Conservation (phyloP, 805 yeast species). For the Kurtzmaniella fragi region DNA sequence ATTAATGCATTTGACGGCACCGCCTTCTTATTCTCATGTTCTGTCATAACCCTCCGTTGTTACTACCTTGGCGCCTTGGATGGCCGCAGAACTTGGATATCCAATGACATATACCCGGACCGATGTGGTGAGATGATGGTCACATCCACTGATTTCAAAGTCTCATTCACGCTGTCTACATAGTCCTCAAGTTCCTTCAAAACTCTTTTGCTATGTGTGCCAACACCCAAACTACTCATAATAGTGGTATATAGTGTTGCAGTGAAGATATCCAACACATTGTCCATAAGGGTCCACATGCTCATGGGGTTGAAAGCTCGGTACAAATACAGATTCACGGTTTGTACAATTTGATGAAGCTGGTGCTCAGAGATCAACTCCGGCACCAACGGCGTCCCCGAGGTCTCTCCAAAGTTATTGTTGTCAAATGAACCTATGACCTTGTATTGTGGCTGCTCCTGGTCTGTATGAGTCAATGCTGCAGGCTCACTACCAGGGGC, state of each 20-base stretch:
- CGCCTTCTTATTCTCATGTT: too few species aligned
- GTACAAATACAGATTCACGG: slow-evolving; percentile 39
- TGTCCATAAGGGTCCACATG: slow-evolving; percentile 23
- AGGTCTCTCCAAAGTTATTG: slow-evolving; percentile 47
- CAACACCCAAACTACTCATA: slow-evolving; percentile 9
- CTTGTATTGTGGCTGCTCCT: not conserved
- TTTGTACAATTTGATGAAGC: slow-evolving; percentile 34
- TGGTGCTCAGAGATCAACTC: slow-evolving; percentile 24
- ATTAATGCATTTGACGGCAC: too few species aligned
- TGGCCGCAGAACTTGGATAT: slow-evolving; percentile 50
- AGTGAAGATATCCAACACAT: slow-evolving; percentile 37
- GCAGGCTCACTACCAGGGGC: slow-evolving; percentile 65
- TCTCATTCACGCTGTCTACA: slow-evolving; percentile 15
- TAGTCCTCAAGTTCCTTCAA: slow-evolving; percentile 40
- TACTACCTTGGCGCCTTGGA: too few species aligned
- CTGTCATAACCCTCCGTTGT: too few species aligned
- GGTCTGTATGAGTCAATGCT: slow-evolving; percentile 30
- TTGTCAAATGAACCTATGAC: slow-evolving; percentile 31
- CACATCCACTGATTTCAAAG: slow-evolving; percentile 16
- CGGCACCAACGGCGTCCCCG: slow-evolving; percentile 43
- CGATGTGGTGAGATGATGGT: slow-evolving; percentile 45
- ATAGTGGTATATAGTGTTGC: slow-evolving; percentile 27
- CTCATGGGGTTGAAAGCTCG: slow-evolving; percentile 36
- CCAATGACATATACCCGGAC: slow-evolving; percentile 54
- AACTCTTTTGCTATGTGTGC: slow-evolving; percentile 20